Evolutionary conservation across 139 green algal species (phyloP).

Genomic region (Tetradesmus lagerheimii): DNA sequence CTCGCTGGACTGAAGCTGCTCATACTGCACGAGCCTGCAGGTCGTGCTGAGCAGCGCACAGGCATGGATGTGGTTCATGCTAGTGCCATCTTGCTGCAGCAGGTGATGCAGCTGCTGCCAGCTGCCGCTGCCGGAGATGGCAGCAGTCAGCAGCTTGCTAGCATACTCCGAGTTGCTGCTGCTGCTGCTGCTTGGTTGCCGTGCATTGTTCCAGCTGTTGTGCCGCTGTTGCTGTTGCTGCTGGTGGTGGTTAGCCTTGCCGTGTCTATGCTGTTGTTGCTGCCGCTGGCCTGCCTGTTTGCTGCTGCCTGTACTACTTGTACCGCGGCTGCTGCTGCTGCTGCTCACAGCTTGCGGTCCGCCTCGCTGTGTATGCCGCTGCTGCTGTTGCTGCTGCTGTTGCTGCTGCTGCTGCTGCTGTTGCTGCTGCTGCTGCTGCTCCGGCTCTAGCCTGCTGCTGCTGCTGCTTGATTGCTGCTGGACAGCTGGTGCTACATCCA

Average conservation of each 20-base stretch:
- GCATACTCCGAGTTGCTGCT: neutral
- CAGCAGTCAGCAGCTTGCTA: conserved; percentile 21
- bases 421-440: neutral
- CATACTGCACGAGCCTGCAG: conserved; percentile 8
- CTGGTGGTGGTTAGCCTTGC: neutral
- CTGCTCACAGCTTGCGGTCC: neutral
- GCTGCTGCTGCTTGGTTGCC: neutral
- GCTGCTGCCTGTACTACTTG: neutral
- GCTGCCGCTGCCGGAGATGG: conserved; percentile 9
- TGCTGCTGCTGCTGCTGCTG: neutral
- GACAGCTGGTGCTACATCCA: neutral
- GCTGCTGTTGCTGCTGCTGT: neutral
- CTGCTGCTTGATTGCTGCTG: neutral
- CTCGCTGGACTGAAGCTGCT: neutral
- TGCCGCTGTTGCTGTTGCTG: neutral
- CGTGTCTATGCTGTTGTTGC: neutral
- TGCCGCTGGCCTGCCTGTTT: neutral
- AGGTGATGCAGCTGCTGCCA: conserved; percentile 31
- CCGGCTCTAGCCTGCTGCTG: neutral
- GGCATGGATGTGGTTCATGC: conserved; percentile 43
- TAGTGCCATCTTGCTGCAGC: neutral
- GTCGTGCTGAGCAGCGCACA: conserved; percentile 25
- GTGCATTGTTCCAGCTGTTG: neutral
- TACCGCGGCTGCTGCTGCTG: neutral
- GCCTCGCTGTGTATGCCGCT: neutral